Evolutionary conservation across 1,139 yeast species (phyloP), one percentile per base, ranked within the genome.

Genomic region (Protomyces inundatus): DNA sequence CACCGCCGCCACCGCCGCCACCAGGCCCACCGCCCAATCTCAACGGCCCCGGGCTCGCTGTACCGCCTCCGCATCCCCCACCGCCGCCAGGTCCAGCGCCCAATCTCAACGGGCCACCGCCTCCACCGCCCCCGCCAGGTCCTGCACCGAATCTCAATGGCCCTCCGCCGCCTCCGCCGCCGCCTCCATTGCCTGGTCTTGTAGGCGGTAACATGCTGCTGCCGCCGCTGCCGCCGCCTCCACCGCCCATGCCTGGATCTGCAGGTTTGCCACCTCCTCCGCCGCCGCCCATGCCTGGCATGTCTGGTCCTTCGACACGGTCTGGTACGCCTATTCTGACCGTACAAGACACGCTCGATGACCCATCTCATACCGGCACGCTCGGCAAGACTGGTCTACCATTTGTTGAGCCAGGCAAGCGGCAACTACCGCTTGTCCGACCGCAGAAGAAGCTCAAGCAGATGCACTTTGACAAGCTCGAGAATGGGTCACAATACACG

Each of bases 401-500:
- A 3, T 51, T 65, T 40, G 54, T 65, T 35, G 45, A 50, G 39
- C 64, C 66, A 4, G 65, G 62, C 33, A 54, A 54, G 32, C 51
- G 53, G 37, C 57, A 54, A 12, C 52, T 51, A 30, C 51, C 55
- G 14, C 53, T 68, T 70, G 66, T 71, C 37, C 78, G 86, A 63
- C 88, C 95, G 3, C 81, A 81, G 64, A 77, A 82, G 16, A 86
- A 85, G 68, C 79, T 93, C 70, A 93, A 91, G 73, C 98, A 91
- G 72, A 86, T 93, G 80, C 98, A 93, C 73, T 93, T 98, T 98
- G 96, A 91, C 69, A 88, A 84, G 72, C 79, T 93, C 54, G 71
- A 69, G 16, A 79, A 80, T 56, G 72, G 77, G 42, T 84, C 89
- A 54, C 82, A 85, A 54, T 81, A 85, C 54, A 91, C 98, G 0